These are phyloP conservation scores for Kodamaea derodonti DNA, from an alignment of 1,139 yeast species.

Conservation along the genomic window DNA sequence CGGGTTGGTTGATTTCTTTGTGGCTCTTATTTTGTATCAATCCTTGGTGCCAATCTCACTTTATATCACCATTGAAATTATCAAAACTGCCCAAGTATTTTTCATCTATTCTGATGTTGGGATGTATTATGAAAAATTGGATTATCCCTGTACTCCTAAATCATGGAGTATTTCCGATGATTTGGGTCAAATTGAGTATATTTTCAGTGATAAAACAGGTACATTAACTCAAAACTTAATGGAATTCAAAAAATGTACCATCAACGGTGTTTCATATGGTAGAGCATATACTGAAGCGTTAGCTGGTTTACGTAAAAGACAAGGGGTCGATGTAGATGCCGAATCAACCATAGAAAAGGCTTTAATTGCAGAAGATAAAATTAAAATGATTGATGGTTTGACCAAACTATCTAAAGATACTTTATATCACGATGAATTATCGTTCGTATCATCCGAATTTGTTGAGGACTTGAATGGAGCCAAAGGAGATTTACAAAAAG, in stretches of 20 bases:
- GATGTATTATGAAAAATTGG: slow-evolving; percentile 50
- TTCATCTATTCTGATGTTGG: slow-evolving; percentile 51
- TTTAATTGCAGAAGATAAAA: slow-evolving; percentile 34
- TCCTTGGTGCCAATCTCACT: slow-evolving; percentile 59
- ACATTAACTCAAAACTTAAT: slow-evolving; percentile 58
- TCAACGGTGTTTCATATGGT: slow-evolving; percentile 54
- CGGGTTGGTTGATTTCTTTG: slow-evolving; percentile 50
- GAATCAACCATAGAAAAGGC: slow-evolving; percentile 41
- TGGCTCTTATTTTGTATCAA: slow-evolving; percentile 53
- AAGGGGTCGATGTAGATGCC: slow-evolving; percentile 50
- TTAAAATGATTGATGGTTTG: slow-evolving; percentile 33
- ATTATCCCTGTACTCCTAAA: slow-evolving; percentile 59
- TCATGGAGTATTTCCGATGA: slow-evolving; percentile 64
- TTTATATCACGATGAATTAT: slow-evolving; percentile 35
- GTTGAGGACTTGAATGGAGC: slow-evolving; percentile 34
- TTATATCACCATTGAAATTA: slow-evolving; percentile 57
- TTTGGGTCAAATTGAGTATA: slow-evolving; percentile 61
- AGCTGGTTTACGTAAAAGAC: slow-evolving; percentile 54
- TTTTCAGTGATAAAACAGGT: slow-evolving; percentile 61
- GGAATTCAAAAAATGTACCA: slow-evolving; percentile 61
- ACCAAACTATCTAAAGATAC: slow-evolving; percentile 14
- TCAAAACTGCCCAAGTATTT: slow-evolving; percentile 55
- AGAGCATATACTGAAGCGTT: slow-evolving; percentile 59
- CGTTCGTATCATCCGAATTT: slow-evolving; percentile 47
- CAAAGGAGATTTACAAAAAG: slow-evolving; percentile 28